Evolutionary conservation across 1,284 basidiomycete genomes (phyloP).

Genomic region (Cystobasidiaceae sp.): DNA sequence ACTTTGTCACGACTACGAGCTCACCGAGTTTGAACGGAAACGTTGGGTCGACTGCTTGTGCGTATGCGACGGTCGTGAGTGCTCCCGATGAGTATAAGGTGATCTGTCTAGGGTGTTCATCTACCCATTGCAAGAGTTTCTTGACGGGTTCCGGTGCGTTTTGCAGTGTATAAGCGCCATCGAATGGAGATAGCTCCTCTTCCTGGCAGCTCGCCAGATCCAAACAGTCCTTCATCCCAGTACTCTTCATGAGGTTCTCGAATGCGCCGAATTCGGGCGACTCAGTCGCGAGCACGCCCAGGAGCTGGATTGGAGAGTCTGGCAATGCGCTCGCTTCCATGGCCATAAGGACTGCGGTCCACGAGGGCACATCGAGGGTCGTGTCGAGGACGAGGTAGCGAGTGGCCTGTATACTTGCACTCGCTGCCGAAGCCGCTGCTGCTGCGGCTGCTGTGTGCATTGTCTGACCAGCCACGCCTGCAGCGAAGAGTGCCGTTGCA

Average conservation of each 20-base stretch:
- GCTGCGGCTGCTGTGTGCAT: not conserved
- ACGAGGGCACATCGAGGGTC: conserved; percentile 17
- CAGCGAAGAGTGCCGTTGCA: too few species aligned
- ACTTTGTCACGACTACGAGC: conserved; percentile 10
- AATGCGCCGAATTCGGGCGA: not conserved
- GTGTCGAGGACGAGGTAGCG: conserved; percentile 20
- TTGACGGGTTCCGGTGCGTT: not conserved
- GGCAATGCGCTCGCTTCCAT: conserved; percentile 6
- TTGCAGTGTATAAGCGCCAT: not conserved
- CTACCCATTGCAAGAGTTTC: conserved; percentile 10
- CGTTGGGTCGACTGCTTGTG: not conserved
- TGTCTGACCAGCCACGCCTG: too few species aligned
- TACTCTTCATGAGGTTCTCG: not conserved
- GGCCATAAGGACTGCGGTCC: conserved; percentile 19
- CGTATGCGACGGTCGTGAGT: conserved; percentile 3
- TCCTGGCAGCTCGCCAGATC: not conserved
- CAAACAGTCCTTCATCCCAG: not conserved
- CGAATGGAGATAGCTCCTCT: conserved; percentile 1
- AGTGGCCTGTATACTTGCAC: too few species aligned
- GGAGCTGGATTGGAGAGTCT: not conserved
- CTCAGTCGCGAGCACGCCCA: conserved; percentile 12
- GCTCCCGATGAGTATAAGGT: conserved; percentile 9
- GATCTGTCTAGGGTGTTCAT: conserved; percentile 10
- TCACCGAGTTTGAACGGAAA: not conserved
- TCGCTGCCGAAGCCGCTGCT: not conserved